Evolutionary conservation across 2,329 filamentous ascomycete species (phyloP), one percentile per base, ranked within the genome.

Genomic region (Ceratocystis cubensis): DNA sequence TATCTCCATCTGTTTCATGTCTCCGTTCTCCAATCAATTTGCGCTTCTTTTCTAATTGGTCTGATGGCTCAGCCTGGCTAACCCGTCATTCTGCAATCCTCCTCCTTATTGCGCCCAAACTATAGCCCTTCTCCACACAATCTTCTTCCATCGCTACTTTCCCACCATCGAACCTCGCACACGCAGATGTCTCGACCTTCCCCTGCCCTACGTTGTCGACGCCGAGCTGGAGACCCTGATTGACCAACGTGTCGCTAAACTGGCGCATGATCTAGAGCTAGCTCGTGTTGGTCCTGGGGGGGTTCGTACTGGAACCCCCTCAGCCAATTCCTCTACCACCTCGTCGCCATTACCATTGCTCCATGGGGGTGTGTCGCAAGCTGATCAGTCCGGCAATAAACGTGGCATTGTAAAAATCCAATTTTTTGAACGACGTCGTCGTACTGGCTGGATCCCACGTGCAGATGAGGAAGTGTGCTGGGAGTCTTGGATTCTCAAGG

Each of bases 111-210:
- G 13, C 22, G 33, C 37, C 41, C 41, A 37, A 7, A 46, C 64
- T 13, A 46, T 72, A 96, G 93, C 89, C 70, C 89, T 96, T 75
- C 83, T 97, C 63, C 92, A 96, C 76, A 95, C 92, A 63, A 96
- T 97, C 75, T 99, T 97, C 84, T 97, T 97, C 82, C 92, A 96
- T 79, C 88, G 94, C 73, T 96, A 93, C 83, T 96, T 97, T 80
- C 91, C 91, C 67, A 87, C 90, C 67, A 83, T 96, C 71, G 80
- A 84, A 53, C 93, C 94, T 5, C 84, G 85, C 70, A 91, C 90
- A 70, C 87, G 91, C 77, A 92, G 96, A 74, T 86, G 96, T 70
- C 86, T 96, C 70, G 92, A 96, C 76, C 83, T 96, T 69, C 92
- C 91, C 44, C 84, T 97, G 33, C 92, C 94, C 64, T 89, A 89